These are phyloP conservation scores for Suillus plorans DNA, from an alignment of 768 basidiomycete species.

Conservation along the genomic window DNA sequence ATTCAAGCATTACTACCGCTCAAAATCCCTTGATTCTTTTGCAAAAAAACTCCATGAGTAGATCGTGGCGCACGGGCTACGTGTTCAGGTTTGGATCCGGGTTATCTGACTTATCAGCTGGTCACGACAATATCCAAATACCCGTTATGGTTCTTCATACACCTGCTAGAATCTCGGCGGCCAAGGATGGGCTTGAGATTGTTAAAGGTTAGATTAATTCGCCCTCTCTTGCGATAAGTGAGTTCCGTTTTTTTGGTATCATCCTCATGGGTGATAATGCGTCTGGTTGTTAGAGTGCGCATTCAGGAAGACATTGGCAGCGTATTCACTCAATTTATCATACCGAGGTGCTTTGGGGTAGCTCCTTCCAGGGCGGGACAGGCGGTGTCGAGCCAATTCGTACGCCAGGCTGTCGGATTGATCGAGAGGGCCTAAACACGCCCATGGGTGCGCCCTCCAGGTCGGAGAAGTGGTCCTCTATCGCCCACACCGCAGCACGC, in stretches of 20 bases:
- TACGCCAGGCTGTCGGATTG: slow-evolving; percentile 26
- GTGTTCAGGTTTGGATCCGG: slow-evolving; percentile 12
- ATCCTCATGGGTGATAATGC: background rate
- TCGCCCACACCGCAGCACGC: slow-evolving; percentile 26
- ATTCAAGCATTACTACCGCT: background rate
- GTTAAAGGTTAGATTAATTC: slow-evolving; percentile 8
- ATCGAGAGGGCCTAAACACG: slow-evolving; percentile 10
- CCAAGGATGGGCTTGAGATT: slow-evolving; percentile 7
- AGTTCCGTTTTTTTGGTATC: slow-evolving; percentile 2
- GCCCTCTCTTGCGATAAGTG: slow-evolving; percentile 10
- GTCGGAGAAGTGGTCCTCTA: slow-evolving; percentile 34
- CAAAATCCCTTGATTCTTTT: background rate
- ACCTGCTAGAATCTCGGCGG: slow-evolving; percentile 13
- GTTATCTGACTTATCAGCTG: slow-evolving; percentile 12
- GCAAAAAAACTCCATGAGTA: background rate
- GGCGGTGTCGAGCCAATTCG: slow-evolving; percentile 21
- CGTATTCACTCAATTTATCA: slow-evolving; percentile 8
- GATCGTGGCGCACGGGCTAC: slow-evolving; percentile 12
- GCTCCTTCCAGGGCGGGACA: slow-evolving; percentile 21
- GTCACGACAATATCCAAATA: slow-evolving; percentile 9
- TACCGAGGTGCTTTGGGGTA: slow-evolving; percentile 16
- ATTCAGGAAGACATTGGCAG: background rate
- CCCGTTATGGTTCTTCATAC: slow-evolving; percentile 14
- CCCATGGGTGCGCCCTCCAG: slow-evolving; percentile 19
- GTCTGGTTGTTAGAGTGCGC: background rate